Percentiles rank a stretch among this genome's conserved stretches.
phyloP scores from a whole-genome alignment of 2,329 filamentous ascomycete species.

The Talaromyces sp. region DNA sequence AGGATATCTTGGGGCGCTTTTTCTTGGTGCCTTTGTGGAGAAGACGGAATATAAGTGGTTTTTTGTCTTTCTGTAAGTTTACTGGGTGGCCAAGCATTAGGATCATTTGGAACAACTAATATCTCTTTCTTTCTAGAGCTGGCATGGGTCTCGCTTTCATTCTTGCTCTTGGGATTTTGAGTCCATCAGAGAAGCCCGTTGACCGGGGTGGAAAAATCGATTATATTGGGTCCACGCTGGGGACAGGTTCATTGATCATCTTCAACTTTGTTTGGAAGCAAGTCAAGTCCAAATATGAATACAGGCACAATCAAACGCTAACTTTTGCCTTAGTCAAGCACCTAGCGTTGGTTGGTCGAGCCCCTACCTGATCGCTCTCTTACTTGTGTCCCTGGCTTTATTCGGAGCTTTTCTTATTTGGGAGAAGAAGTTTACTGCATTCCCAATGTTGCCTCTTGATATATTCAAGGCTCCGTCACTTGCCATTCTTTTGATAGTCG shows the following conservation, averaged over 20 bases:
- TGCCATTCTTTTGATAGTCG: constrained; percentile 41
- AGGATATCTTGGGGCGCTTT: constrained; percentile 41
- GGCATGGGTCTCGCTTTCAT: constrained; percentile 24
- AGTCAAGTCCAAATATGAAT: constrained; percentile 20
- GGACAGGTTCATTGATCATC: constrained; percentile 40
- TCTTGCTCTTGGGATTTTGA: constrained; percentile 28
- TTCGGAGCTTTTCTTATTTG: constrained; percentile 37
- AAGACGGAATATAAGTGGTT: constrained; percentile 40
- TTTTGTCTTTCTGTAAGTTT: constrained; percentile 40
- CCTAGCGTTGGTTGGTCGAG: constrained; percentile 46
- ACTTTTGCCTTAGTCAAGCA: constrained; percentile 34
- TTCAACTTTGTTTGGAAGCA: constrained; percentile 55
- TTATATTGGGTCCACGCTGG: constrained; percentile 41
- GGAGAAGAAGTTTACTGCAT: constrained; percentile 39
- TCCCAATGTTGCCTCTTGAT: constrained; percentile 47
- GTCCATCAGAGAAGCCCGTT: constrained; percentile 30
- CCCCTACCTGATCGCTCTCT: constrained; percentile 41
- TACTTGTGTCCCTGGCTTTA: constrained; percentile 38
- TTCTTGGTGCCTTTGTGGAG: constrained; percentile 40
- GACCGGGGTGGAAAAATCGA: constrained; percentile 40
- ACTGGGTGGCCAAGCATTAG: background rate
- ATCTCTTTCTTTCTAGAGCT: constrained; percentile 19
- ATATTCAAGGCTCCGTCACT: constrained; percentile 48
- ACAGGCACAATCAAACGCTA: background rate
- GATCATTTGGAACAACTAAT: background rate